phyloP scores from a whole-genome alignment of 2,329 filamentous ascomycete genomes.

The Colletotrichum somersetense region DNA sequence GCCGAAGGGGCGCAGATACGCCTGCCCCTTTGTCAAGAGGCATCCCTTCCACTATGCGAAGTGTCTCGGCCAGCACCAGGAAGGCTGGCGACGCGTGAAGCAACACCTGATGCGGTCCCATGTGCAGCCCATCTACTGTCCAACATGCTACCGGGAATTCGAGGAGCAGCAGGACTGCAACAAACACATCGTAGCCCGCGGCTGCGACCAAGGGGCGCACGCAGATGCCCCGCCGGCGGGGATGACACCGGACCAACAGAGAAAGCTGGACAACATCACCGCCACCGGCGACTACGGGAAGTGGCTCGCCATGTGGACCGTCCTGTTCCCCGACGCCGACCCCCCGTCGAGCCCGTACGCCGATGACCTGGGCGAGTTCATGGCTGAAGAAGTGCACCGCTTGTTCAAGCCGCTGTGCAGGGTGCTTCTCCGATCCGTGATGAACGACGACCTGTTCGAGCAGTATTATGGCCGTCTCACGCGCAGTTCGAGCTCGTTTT shows the following conservation, averaged over 20 bases:
- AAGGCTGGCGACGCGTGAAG: background rate
- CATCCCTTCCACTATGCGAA: background rate
- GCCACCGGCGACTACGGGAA: constrained; percentile 44
- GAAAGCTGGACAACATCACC: constrained; percentile 33
- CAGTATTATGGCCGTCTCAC: background rate
- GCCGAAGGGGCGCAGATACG: background rate
- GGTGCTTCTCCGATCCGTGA: background rate
- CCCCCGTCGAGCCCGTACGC: constrained; percentile 44
- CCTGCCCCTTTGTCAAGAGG: constrained; percentile 1
- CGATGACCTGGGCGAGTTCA: background rate
- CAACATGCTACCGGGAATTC: background rate
- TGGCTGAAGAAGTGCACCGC: background rate
- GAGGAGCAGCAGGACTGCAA: background rate
- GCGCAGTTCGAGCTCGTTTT: background rate
- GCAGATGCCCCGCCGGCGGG: constrained; percentile 23
- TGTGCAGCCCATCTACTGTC: background rate
- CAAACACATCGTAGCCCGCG: background rate
- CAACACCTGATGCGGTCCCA: background rate
- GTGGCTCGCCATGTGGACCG: constrained; percentile 48
- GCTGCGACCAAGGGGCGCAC: background rate
- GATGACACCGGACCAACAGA: constrained; percentile 44
- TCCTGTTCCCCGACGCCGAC: constrained; percentile 42
- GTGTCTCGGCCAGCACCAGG: constrained; percentile 9
- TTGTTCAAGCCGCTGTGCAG: background rate
- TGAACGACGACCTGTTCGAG: constrained; percentile 1